Conservation (phyloP, 2,329 filamentous ascomycete species). For the Fonsecaea pedrosoi region DNA sequence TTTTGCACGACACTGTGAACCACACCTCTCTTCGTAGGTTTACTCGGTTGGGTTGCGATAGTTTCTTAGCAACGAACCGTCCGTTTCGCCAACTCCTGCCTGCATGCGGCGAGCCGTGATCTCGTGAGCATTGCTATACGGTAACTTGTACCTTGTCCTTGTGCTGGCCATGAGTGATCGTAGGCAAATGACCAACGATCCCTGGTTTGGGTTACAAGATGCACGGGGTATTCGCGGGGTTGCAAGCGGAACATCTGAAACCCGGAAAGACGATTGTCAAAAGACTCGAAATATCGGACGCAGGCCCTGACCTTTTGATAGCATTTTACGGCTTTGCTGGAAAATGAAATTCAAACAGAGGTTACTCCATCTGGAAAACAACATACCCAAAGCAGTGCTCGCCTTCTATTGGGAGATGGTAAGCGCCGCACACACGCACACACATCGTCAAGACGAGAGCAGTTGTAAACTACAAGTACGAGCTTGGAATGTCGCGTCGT, state of each 20-base stretch:
- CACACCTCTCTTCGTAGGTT: not conserved
- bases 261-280: not conserved
- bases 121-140: constrained; percentile 3
- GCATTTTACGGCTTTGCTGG: constrained; percentile 30
- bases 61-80: not conserved
- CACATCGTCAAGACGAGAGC: not conserved
- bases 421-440: not conserved
- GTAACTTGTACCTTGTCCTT: not conserved
- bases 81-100: not conserved
- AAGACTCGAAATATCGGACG: not conserved
- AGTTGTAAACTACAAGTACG: too few species aligned
- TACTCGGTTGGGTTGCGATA: not conserved
- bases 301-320: constrained; percentile 29
- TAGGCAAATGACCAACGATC: not conserved
- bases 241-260: not conserved
- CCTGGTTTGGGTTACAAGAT: not conserved
- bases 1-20: not conserved
- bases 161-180: not conserved
- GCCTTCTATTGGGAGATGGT: not conserved
- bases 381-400: constrained; percentile 16
- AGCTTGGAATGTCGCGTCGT: not conserved
- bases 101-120: constrained; percentile 10
- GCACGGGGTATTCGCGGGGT: not conserved
- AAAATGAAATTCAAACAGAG: constrained; percentile 20
- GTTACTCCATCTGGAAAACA: constrained; percentile 11